Evolutionary conservation across 768 basidiomycete species (phyloP).

Genomic region (Tulasnella sp.): DNA sequence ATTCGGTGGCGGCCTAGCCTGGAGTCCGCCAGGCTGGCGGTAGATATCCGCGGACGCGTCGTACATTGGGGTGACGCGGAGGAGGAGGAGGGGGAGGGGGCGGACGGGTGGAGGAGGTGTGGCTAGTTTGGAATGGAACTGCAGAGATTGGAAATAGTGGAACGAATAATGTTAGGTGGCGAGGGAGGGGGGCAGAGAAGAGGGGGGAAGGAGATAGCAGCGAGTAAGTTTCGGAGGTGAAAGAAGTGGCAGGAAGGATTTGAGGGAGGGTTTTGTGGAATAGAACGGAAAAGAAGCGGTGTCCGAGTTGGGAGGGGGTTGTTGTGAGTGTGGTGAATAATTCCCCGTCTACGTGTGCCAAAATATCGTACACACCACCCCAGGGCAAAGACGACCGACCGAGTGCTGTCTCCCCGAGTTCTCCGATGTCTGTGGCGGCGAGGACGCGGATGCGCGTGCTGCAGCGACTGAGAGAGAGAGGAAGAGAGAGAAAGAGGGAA

Average conservation of each 20-base stretch:
- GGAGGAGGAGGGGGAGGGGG: background rate
- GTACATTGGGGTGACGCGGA: background rate
- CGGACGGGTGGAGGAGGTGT: background rate
- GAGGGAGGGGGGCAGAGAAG: no score
- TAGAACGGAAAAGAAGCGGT: conserved; percentile 1
- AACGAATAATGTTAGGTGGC: background rate
- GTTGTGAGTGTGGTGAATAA: conserved; percentile 2
- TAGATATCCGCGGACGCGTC: background rate
- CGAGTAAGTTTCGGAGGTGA: background rate
- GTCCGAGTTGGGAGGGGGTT: background rate
- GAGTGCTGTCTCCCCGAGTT: background rate
- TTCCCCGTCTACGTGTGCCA: background rate
- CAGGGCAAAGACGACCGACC: background rate
- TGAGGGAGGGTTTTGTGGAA: background rate
- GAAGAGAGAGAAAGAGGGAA: background rate
- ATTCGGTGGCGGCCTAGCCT: conserved; percentile 4
- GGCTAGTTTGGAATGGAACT: background rate
- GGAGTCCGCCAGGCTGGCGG: background rate
- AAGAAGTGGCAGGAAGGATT: background rate
- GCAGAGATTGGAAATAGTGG: background rate
- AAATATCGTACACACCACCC: conserved; percentile 4
- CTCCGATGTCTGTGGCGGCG: background rate
- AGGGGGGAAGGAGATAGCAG: background rate
- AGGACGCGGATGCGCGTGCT: background rate
- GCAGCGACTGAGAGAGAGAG: background rate